Conservation (phyloP, 192 early-diverging fungal genomes). For the Coemansia sp. region DNA sequence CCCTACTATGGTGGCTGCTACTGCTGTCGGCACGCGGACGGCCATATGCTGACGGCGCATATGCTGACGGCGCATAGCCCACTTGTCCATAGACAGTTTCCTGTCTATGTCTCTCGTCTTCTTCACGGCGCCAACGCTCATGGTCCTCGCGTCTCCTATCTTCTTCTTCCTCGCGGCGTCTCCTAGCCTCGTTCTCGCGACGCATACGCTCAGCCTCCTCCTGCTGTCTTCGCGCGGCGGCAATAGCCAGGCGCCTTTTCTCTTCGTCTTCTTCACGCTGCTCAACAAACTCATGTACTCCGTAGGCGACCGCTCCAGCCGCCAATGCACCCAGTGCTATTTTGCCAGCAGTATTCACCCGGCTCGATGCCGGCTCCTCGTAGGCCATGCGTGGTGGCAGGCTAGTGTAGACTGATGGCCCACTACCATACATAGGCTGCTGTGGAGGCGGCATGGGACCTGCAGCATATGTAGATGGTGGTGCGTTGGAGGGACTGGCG, state of each 20-base stretch:
- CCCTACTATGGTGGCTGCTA: constrained; percentile 23
- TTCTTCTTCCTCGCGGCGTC: constrained; percentile 40
- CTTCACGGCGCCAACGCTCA: constrained; percentile 28
- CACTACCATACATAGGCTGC: not conserved
- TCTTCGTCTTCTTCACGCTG: constrained; percentile 18
- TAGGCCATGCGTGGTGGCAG: not conserved
- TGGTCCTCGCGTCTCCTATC: constrained; percentile 27
- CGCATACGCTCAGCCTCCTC: constrained; percentile 30
- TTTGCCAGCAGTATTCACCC: constrained; percentile 35
- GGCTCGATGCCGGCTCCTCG: constrained; percentile 7
- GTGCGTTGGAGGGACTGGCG: not conserved
- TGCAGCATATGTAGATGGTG: not conserved
- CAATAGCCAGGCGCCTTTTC: constrained; percentile 10
- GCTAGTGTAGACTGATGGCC: constrained; percentile 3
- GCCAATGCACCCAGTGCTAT: constrained; percentile 39
- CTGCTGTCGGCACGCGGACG: constrained; percentile 2
- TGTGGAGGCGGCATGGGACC: not conserved
- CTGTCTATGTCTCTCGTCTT: constrained; percentile 20
- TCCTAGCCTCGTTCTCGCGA: constrained; percentile 34
- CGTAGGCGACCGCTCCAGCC: constrained; percentile 45
- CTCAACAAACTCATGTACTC: constrained; percentile 42
- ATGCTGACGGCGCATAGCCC: not conserved
- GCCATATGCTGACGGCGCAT: not conserved
- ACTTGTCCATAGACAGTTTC: constrained; percentile 1
- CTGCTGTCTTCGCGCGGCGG: constrained; percentile 14